Evolutionary conservation across 2,329 filamentous ascomycete species (phyloP), one percentile per base, ranked within the genome.

Genomic region (Penicillium sp.): DNA sequence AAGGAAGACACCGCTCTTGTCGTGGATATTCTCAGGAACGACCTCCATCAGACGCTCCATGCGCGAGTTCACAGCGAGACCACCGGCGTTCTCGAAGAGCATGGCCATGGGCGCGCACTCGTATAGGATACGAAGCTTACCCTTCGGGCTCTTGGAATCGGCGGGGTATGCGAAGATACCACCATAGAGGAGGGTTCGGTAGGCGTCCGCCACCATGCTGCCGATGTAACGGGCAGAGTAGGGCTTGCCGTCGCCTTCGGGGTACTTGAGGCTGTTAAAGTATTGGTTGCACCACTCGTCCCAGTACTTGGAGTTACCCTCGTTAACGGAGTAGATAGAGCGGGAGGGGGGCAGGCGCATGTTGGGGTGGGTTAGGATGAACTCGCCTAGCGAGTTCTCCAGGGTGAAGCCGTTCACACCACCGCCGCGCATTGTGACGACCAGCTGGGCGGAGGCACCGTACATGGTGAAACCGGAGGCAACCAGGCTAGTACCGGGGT

Each of bases 381-480:
- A 99, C 81, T 99, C 94, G 77, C 94, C 94, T 43, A 99, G 85
- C 15, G 91, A 90, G 73, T 90, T 95, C 79, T 99, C 94, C 67
- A 99, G 86, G 21, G 94, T 99, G 82, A 99, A 99, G 67, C 94
- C 94, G 76, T 97, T 97, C 75, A 99, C 94, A 56, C 78, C 84
- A 59, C 92, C 90, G 61, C 87, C 90, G 76, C 88, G 90, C 91
- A 97, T 97, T 63, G 94, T 99, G 70, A 99, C 89, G 67, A 99
- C 94, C 39, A 99, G 83, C 79, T 97, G 93, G 3, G 94, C 87
- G 3, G 92, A 97, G 63, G 94, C 94, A 69, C 94, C 94, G 77
- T 99, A 99, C 94, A 99, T 99, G 75, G 94, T 99, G 83, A 99
- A 99, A n/a, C 94, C 94, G 18, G 90, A 87, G 29, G 94, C 93